These are phyloP conservation scores for Pseudogymnoascus sp. DNA, from an alignment of 2,329 filamentous ascomycete species.

Conservation along the genomic window DNA sequence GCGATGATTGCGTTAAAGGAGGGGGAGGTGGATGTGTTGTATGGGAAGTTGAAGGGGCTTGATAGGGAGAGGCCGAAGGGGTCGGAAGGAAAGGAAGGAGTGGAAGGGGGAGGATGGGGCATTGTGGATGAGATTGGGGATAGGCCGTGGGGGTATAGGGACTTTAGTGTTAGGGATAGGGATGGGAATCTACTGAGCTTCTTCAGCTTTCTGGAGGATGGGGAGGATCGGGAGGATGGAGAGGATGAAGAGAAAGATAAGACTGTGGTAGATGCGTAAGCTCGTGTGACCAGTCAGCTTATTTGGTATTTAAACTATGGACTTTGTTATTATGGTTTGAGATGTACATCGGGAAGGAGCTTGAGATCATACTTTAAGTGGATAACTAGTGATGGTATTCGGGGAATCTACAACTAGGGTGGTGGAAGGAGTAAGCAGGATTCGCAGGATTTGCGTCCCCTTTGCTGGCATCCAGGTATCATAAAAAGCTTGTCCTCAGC, in stretches of 20 bases:
- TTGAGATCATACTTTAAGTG: not conserved
- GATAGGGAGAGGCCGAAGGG: not conserved
- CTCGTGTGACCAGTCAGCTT: not conserved
- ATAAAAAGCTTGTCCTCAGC: not conserved
- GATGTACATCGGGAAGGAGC: too few species aligned
- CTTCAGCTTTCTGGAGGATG: slow-evolving; percentile 4
- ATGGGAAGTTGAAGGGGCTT: not conserved
- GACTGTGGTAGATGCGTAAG: not conserved
- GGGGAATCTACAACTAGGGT: not conserved
- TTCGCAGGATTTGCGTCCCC: not conserved
- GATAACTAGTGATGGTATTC: not conserved
- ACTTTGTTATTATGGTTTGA: not conserved
- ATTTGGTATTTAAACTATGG: not conserved
- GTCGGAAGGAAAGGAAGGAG: not conserved
- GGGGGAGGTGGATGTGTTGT: not conserved
- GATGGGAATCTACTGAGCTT: slow-evolving; percentile 9
- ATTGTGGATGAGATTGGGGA: slow-evolving; percentile 6
- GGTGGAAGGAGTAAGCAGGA: not conserved
- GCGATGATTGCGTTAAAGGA: not conserved
- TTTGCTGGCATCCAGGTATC: not conserved
- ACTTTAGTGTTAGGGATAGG: not conserved
- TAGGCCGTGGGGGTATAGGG: slow-evolving; percentile 7
- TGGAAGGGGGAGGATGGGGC: not conserved
- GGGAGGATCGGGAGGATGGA: not conserved
- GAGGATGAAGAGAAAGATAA: not conserved